phyloP scores from a whole-genome alignment of 2,329 filamentous ascomycete genomes.

The Lecanoromycetidae sp. region DNA sequence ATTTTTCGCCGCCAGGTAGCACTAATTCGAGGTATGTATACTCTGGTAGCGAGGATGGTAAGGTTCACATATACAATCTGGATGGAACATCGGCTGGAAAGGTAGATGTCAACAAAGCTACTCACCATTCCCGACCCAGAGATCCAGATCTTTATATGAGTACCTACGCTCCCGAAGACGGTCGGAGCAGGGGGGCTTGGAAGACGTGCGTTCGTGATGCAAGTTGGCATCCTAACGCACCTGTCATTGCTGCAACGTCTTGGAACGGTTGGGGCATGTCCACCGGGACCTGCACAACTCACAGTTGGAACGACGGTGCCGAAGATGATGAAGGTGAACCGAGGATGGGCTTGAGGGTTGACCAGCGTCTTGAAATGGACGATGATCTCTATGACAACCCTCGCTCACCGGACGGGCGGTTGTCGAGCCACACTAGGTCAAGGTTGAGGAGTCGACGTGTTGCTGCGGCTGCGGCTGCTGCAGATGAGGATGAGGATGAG shows the following conservation, averaged over 20 bases:
- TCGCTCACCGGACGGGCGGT: conserved; percentile 5
- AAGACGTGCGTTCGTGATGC: conserved; percentile 74
- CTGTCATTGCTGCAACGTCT: conserved; percentile 68
- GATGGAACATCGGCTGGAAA: conserved; percentile 70
- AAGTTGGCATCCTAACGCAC: conserved; percentile 79
- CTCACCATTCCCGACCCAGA: conserved; percentile 47
- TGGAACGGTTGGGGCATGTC: conserved; percentile 69
- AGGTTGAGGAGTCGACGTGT: conserved; percentile 17
- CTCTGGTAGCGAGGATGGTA: conserved; percentile 77
- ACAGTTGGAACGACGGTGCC: conserved; percentile 60
- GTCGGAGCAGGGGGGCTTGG: conserved; percentile 49
- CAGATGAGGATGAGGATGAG: conserved; percentile 10
- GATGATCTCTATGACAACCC: conserved; percentile 32
- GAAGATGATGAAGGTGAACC: conserved; percentile 52
- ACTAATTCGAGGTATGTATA: conserved; percentile 90
- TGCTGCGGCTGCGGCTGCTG: conserved; percentile 6
- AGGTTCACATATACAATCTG: conserved; percentile 84
- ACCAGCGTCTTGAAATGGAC: conserved; percentile 44
- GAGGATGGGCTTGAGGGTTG: conserved; percentile 47
- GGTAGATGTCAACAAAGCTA: conserved; percentile 66
- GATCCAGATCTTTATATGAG: conserved; percentile 42
- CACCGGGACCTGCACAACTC: conserved; percentile 63
- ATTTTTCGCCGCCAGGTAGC: conserved; percentile 79
- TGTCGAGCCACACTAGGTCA: conserved; percentile 7
- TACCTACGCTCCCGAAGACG: conserved; percentile 42